Evolutionary conservation across 2,329 filamentous ascomycete species (phyloP), one percentile per base, ranked within the genome.

Genomic region (Epichloe sylvatica): DNA sequence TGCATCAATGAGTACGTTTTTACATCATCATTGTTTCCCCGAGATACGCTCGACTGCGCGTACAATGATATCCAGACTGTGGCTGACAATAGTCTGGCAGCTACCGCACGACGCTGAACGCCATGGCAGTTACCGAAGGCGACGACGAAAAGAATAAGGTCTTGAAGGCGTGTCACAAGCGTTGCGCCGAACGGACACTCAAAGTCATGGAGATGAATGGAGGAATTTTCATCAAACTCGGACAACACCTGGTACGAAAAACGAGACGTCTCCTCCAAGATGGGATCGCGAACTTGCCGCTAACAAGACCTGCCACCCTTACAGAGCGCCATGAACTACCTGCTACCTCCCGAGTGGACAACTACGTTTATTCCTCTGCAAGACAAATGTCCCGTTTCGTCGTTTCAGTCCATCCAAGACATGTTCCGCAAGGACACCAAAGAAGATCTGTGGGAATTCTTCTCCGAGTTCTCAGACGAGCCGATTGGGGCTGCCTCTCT

Each of bases 201-300:
- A 77, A 76, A 51, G 90, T 94, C 2, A 70, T 97, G 55, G 92
- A 98, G 73, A 88, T 86, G 73, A 97, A 96, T 66, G 92, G 94
- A 25, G 94, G 91, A 30, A 95, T 98, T 55, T 98, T 97, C 60
- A 97, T 98, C 65, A 98, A 98, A 68, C 72, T 98, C 38, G 92
- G 92, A 7, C 92, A 98, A 61, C 92, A 98, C 68, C 67, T 98
- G 67, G 81, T 83, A 72, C 40, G 68, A 39, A 19, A 19, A 23
- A 6, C 9, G 5, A 19, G 41, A 9, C 34, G 11, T 44, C 7
- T 17, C 5, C 40, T 25, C 5, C 23, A 8, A 45, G 9, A 17
- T 13, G 3, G 8, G 5, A 23, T 34, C 3, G 15, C 19, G n/a
- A 8, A 21, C 3, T 34, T 11, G 33, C 36, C 9, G 36, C 43